Evolutionary conservation across 2,329 filamentous ascomycete species (phyloP).

Genomic region (Sclerotinia borealis): DNA sequence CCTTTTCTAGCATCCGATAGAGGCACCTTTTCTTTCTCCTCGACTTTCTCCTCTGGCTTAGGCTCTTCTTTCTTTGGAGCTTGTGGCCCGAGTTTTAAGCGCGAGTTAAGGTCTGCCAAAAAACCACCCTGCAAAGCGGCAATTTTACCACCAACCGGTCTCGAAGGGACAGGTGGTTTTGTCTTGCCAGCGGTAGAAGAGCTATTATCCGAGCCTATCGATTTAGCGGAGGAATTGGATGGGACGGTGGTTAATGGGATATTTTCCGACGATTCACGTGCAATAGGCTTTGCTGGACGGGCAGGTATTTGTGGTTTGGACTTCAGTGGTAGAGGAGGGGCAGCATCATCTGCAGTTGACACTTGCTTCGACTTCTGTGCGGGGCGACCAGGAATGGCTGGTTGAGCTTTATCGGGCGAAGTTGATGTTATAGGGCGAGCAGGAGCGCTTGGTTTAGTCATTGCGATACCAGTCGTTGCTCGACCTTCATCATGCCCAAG

Average conservation of each 20-base stretch:
- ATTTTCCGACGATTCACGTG: conserved; percentile 35
- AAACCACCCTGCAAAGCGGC: conserved; percentile 87
- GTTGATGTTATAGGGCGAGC: conserved; percentile 41
- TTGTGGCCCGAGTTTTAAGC: conserved; percentile 79
- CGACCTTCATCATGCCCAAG: conserved; percentile 22
- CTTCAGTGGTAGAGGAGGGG: conserved; percentile 41
- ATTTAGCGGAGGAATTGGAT: conserved; percentile 30
- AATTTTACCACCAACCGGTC: conserved; percentile 79
- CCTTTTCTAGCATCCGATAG: conserved; percentile 85
- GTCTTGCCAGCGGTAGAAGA: conserved; percentile 50
- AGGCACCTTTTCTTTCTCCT: conserved; percentile 67
- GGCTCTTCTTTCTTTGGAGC: conserved; percentile 69
- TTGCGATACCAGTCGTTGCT: conserved; percentile 37
- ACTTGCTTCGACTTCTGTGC: conserved; percentile 13
- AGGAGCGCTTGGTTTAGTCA: conserved; percentile 53
- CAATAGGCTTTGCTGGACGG: conserved; percentile 53
- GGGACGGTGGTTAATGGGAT: conserved; percentile 23
- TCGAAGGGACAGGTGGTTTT: conserved; percentile 79
- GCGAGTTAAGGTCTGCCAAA: conserved; percentile 86
- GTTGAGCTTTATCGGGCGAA: conserved; percentile 29
- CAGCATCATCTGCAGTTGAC: conserved; percentile 14
- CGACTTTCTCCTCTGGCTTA: conserved; percentile 46
- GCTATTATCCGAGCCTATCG: conserved; percentile 36
- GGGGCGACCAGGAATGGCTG: conserved; percentile 28
- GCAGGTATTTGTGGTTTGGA: conserved; percentile 56